phyloP scores from a whole-genome alignment of 2,329 filamentous ascomycete genomes.

The Nannizzia gypsea region DNA sequence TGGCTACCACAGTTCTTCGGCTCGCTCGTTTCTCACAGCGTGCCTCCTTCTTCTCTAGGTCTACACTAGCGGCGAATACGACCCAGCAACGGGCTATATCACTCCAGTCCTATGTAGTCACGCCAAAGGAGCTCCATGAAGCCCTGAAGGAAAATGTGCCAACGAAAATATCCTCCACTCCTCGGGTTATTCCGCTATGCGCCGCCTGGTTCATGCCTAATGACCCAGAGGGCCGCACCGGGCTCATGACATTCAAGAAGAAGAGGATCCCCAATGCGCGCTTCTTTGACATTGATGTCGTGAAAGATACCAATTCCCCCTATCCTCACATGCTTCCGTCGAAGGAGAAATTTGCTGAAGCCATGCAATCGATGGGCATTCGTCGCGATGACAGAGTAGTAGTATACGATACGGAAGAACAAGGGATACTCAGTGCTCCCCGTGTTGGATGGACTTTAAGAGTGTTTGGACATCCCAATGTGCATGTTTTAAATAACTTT shows the following conservation, averaged over 20 bases:
- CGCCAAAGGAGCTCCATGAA: constrained; percentile 66
- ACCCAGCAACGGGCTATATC: constrained; percentile 35
- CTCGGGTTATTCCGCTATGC: constrained; percentile 77
- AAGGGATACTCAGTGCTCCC: constrained; percentile 88
- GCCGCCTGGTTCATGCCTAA: constrained; percentile 96
- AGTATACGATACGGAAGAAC: constrained; percentile 82
- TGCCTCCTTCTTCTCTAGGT: constrained; percentile 7
- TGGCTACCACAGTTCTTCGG: constrained; percentile 29
- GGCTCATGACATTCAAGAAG: constrained; percentile 67
- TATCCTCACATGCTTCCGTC: constrained; percentile 96
- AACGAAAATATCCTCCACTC: constrained; percentile 65
- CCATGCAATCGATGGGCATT: constrained; percentile 83
- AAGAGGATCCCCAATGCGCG: constrained; percentile 77
- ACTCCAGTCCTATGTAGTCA: constrained; percentile 75
- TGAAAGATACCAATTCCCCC: constrained; percentile 74
- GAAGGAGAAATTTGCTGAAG: constrained; percentile 65
- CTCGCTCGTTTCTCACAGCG: constrained; percentile 12
- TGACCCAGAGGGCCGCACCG: constrained; percentile 60
- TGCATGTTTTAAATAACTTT: constrained; percentile 93
- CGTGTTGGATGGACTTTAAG: constrained; percentile 87
- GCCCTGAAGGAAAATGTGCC: constrained; percentile 73
- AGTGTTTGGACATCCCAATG: constrained; percentile 76
- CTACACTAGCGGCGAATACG: constrained; percentile 10
- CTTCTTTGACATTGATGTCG: constrained; percentile 91
- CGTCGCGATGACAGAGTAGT: constrained; percentile 78